Conservation (phyloP, 139 green algal species). For the Bryopsis sp. region DNA sequence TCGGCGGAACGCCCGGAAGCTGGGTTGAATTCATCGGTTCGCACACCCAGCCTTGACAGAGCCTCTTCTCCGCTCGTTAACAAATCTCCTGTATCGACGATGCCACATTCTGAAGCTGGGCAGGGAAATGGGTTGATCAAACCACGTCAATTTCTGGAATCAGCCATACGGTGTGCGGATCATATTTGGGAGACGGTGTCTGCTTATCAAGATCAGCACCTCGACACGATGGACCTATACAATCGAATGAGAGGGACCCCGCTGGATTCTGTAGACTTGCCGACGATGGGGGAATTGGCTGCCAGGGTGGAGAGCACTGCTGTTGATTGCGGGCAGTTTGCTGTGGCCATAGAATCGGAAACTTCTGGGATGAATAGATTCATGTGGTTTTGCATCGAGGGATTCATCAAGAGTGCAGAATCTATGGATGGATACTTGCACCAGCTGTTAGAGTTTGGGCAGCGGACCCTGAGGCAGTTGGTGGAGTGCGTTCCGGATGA, state of each 20-base stretch:
- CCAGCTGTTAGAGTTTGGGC: too few species aligned
- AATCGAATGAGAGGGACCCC: neutral
- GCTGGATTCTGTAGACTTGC: neutral
- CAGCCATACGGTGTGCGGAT: neutral
- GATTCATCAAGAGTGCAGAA: neutral
- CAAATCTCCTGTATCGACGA: neutral
- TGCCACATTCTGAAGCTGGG: neutral
- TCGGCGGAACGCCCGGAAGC: too few species aligned
- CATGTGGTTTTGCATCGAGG: constrained; percentile 6
- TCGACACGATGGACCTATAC: constrained; percentile 3
- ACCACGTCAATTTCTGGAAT: neutral
- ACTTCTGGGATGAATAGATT: neutral
- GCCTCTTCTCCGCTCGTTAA: too few species aligned
- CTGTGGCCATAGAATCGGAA: neutral
- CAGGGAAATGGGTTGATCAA: neutral
- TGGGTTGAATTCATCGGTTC: too few species aligned
- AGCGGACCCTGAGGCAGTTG: too few species aligned
- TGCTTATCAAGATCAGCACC: neutral
- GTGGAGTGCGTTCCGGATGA: too few species aligned
- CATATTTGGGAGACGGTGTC: neutral
- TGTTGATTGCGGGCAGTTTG: neutral
- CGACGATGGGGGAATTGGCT: constrained; percentile 4
- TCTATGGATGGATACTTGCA: too few species aligned
- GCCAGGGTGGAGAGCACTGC: neutral
- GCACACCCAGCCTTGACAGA: too few species aligned